Percentiles rank a stretch among this genome's conserved stretches.
Evolutionary conservation across 2,329 filamentous ascomycete genomes (phyloP).

Genomic region (Claviceps africana): DNA sequence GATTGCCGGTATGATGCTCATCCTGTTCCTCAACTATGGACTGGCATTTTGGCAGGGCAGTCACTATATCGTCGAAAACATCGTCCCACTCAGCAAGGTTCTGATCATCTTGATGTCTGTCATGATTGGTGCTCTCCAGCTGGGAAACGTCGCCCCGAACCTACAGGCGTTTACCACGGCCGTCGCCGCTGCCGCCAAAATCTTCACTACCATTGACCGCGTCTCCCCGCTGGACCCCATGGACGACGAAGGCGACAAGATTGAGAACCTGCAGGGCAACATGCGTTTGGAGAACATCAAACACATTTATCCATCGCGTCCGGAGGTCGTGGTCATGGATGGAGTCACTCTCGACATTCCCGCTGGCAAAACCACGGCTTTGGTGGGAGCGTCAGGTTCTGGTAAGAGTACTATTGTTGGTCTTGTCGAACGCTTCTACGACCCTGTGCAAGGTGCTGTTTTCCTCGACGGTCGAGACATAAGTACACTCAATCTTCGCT

Average conservation of each 20-base stretch:
- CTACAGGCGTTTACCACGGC: constrained; percentile 74
- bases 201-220: constrained; percentile 87
- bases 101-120: constrained; percentile 80
- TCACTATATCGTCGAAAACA: constrained; percentile 53
- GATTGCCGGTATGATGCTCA: constrained; percentile 69
- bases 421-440: constrained; percentile 86
- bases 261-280: constrained; percentile 59
- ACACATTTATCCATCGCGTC: constrained; percentile 88
- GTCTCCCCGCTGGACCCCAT: constrained; percentile 70
- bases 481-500: constrained; percentile 67
- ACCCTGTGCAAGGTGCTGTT: constrained; percentile 67
- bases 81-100: constrained; percentile 54
- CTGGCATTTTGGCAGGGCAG: constrained; percentile 83
- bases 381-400: constrained; percentile 87
- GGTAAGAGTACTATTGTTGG: constrained; percentile 94
- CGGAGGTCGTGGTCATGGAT: constrained; percentile 80
- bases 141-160: constrained; percentile 80
- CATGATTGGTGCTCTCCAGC: constrained; percentile 83
- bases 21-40: constrained; percentile 78
- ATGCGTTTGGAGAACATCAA: constrained; percentile 73
- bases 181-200: constrained; percentile 75
- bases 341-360: constrained; percentile 68
- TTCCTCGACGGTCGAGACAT: constrained; percentile 75
- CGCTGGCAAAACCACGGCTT: constrained; percentile 79
- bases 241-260: constrained; percentile 52